These are phyloP conservation scores for Verticillium nonalfalfae DNA, from an alignment of 2,329 filamentous ascomycete genomes.

Conservation along the genomic window DNA sequence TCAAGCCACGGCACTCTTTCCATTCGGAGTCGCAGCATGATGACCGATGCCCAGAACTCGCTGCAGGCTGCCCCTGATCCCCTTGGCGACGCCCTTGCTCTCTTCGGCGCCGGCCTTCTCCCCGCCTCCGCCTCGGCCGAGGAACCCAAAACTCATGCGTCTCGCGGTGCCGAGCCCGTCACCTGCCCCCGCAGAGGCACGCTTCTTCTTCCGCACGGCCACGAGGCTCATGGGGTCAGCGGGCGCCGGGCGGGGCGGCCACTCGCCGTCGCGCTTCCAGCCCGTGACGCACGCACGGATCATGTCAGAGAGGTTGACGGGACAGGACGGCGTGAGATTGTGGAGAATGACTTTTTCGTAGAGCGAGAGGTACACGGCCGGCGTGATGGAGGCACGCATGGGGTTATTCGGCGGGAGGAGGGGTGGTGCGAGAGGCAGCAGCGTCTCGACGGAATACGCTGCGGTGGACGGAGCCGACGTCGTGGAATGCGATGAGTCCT, in stretches of 20 bases:
- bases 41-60: constrained; percentile 32
- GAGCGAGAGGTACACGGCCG: constrained; percentile 69
- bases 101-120: constrained; percentile 26
- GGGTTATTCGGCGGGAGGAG: constrained; percentile 68
- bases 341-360: constrained; percentile 86
- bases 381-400: constrained; percentile 70
- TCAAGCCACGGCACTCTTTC: background rate
- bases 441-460: constrained; percentile 36
- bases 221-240: constrained; percentile 34
- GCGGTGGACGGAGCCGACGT: constrained; percentile 6
- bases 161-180: constrained; percentile 24
- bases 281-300: constrained; percentile 75
- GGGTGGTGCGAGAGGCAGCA: constrained; percentile 68
- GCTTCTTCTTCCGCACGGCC: constrained; percentile 32
- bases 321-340: constrained; percentile 74
- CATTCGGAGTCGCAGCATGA: background rate
- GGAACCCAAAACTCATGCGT: constrained; percentile 40
- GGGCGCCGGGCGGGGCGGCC: constrained; percentile 63
- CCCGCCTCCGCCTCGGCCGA: constrained; percentile 24
- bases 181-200: constrained; percentile 9
- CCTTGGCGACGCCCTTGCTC: constrained; percentile 24
- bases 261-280: constrained; percentile 91
- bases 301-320: constrained; percentile 81
- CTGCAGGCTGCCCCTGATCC: constrained; percentile 39
- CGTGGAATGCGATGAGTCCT: constrained; percentile 24